Conservation (phyloP, 345 rosid genomes). For the Durio zibethinus region DNA sequence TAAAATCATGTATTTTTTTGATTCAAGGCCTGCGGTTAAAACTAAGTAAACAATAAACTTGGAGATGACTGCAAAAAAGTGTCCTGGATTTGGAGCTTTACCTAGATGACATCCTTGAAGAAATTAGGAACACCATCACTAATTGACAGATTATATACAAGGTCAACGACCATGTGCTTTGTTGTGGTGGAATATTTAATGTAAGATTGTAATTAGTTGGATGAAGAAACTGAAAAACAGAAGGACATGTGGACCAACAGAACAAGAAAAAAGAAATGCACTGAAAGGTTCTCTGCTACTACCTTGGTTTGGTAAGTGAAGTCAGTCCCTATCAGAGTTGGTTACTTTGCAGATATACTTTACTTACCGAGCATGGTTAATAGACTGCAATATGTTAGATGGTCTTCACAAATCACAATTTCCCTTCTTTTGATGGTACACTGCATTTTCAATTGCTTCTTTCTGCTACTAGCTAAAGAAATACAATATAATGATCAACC, state of each 20-base stretch:
- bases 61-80: neutral
- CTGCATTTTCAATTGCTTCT: no score
- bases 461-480: no score
- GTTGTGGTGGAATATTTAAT: neutral
- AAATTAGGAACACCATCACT: neutral
- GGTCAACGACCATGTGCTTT: neutral
- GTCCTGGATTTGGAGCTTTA: neutral
- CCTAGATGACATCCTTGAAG: neutral
- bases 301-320: constrained; percentile 1
- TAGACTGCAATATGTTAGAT: neutral
- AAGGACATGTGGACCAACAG: neutral
- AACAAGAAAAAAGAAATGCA: neutral
- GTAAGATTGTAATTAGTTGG: neutral
- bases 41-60: neutral
- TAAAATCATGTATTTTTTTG: neutral
- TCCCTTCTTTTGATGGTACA: no score
- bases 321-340: neutral
- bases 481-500: no score
- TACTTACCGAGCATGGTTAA: neutral
- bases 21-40: no score
- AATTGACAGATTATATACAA: neutral
- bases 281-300: neutral
- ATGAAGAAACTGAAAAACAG: neutral
- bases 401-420: no score
- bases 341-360: neutral